Percentiles rank a stretch among this genome's conserved stretches.
phyloP scores from a whole-genome alignment of 1,284 basidiomycete genomes.

The Anthracocystis panici-leucophaei region DNA sequence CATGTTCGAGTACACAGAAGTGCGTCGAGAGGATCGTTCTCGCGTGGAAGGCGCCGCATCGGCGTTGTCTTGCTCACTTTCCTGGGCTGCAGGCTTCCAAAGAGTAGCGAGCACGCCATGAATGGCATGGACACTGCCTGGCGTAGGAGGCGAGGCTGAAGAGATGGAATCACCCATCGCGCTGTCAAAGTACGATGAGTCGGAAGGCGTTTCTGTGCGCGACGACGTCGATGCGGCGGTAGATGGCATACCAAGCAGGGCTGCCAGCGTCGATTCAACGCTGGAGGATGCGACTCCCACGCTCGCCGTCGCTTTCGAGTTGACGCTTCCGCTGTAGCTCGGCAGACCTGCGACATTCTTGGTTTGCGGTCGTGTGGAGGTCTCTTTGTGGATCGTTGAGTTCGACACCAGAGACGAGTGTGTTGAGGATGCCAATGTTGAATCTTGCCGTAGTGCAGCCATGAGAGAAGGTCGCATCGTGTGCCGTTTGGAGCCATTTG shows the following conservation, averaged over 20 bases:
- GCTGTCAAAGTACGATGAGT: constrained; percentile 50
- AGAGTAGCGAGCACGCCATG: constrained; percentile 31
- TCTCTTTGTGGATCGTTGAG: background rate
- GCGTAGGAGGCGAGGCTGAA: constrained; percentile 42
- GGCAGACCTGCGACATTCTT: constrained; percentile 16
- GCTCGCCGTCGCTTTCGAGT: constrained; percentile 14
- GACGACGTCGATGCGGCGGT: constrained; percentile 24
- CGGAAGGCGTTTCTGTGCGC: constrained; percentile 45
- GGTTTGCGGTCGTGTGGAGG: background rate
- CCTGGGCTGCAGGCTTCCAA: constrained; percentile 18
- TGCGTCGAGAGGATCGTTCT: constrained; percentile 18
- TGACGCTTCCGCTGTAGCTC: constrained; percentile 9
- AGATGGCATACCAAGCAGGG: constrained; percentile 46
- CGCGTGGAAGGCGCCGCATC: constrained; percentile 9
- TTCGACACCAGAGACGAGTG: background rate
- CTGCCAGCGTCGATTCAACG: constrained; percentile 43
- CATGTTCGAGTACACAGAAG: constrained; percentile 23
- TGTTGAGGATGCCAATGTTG: background rate
- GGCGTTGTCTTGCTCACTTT: background rate
- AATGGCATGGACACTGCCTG: constrained; percentile 45
- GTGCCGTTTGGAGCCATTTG: constrained; percentile 3
- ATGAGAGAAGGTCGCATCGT: constrained; percentile 34
- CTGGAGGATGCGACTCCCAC: constrained; percentile 6
- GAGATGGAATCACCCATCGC: constrained; percentile 36
- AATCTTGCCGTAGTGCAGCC: constrained; percentile 29